Evolutionary conservation across 345 rosid genomes (phyloP), one percentile per base, ranked within the genome.

Genomic region (Gossypium rotundifolium): DNA sequence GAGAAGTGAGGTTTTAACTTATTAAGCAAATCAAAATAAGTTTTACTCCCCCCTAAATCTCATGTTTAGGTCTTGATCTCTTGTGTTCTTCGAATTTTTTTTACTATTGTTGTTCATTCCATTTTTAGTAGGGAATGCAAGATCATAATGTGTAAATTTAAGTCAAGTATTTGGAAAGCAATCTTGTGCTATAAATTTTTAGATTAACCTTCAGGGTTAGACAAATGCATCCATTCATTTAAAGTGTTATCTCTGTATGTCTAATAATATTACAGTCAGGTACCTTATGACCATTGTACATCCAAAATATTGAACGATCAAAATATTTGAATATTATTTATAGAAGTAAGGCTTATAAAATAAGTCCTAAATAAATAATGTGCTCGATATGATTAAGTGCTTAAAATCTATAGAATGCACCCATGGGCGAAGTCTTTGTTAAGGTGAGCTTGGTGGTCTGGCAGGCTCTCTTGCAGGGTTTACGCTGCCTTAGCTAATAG

Each of bases 221-320:
- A 18, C 12, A 23, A 67, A 67, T 46, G 40, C 40, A 67, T 22
- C 11, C 53, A 45, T 9, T 22, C 68, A 59, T 51, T 57, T 17
- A 2, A 49, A 54, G 13, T 16, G 58, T 54, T 2, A 9, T 54
- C 2, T 46, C 2, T 3, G 16, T 61, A 64, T 65, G 61, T 51
- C 42, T 60, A 65, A 44, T 73, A 68, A 12, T 12, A 22, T 67
- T 75, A 79, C 83, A 81, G 84, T 82, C 77, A 61, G 81, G 81
- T 61, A 52, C 29, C 63, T 49, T 77, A 52, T 76, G 75, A 70
- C 75, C 59, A 80, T 27, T 38, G 27, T 68, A 67, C 77, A 33
- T 71, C 77, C 76, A 70, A 74, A 73, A 73, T 58, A 72, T 49
- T 7, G 65, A 64, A 69, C 25, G 42, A 66, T 77, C 77, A 70